phyloP scores from a whole-genome alignment of 768 basidiomycete genomes.

The Auriscalpium microsporum region DNA sequence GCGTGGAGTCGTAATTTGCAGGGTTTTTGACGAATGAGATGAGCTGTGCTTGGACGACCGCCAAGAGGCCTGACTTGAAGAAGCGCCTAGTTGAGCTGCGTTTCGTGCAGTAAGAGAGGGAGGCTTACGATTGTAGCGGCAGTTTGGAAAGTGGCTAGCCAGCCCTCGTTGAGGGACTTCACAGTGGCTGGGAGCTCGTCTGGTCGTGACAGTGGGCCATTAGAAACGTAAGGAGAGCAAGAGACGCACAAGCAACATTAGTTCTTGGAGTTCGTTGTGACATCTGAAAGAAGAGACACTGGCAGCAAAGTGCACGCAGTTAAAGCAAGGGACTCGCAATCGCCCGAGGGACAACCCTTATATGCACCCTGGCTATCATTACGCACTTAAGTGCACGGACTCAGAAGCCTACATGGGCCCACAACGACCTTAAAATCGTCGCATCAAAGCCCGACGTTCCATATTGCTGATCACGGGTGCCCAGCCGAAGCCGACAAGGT shows the following conservation, averaged over 20 bases:
- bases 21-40: slow-evolving; percentile 7
- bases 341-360: no score
- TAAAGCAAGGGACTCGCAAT: no score
- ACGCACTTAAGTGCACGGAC: no score
- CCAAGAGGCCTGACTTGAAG: slow-evolving; percentile 8
- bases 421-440: no score
- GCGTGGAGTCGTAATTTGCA: background rate
- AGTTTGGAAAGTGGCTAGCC: slow-evolving; percentile 10
- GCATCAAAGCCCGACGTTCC: no score
- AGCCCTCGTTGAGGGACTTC: slow-evolving; percentile 12
- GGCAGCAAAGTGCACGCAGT: background rate
- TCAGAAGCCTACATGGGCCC: no score
- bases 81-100: background rate
- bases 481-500: no score
- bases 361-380: no score
- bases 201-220: background rate
- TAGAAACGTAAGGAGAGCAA: background rate
- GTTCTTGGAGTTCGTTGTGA: background rate
- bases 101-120: background rate
- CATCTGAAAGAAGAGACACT: no score
- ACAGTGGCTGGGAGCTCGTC: slow-evolving; percentile 14
- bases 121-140: background rate
- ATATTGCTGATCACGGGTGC: no score
- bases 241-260: slow-evolving; percentile 9
- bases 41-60: slow-evolving; percentile 11